Evolutionary conservation across 169 alveolate species (phyloP), one percentile per base, ranked within the genome.

Genomic region (Cardiosporidium cionae): DNA sequence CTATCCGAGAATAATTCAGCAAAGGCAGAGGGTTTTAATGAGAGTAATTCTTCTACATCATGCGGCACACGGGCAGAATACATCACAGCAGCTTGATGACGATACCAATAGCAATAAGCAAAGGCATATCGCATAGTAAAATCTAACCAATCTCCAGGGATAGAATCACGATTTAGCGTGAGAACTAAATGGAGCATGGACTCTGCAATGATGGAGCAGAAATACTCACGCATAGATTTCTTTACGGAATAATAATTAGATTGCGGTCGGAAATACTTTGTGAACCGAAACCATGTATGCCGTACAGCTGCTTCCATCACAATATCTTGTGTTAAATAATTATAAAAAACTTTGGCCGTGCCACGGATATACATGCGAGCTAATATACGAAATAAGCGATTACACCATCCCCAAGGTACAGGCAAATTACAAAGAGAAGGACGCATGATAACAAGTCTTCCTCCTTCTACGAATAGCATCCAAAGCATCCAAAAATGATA

Each of bases 131-230:
- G 84, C 37, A 78, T 71, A 52, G 84, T 78, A 65, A 78, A 78
- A 7, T 78, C 84, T 63, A 78, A 31, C 84, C 84, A 78, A 62
- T 78, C 79, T 2, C 84, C 84, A 27, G 84, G 84, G 32, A 78
- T 72, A 2, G 78, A 58, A 65, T 68, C 66, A 68, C 71, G 78
- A 44, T 76, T 68, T 76, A 75, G 71, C 27, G 84, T 66, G 64
- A 78, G 68, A 22, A 72, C 84, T 52, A 78, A 65, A 66, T 74
- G 72, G 6, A 75, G 71, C 5, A 78, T 70, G 7, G 84, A 78
- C n/a, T 78, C 84, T 22, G 77, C 63, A 32, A 78, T 71, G 7
- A 76, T 70, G 0, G 84, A 68, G 34, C 68, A 75, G n/a, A 78
- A 78, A 9, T 78, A 78, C 52, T 70, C 63, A 7, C 84, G 53